Base-by-base conservation (phyloP, 164 flowering plant genomes). In the Umbilicus rupestris region DNA sequence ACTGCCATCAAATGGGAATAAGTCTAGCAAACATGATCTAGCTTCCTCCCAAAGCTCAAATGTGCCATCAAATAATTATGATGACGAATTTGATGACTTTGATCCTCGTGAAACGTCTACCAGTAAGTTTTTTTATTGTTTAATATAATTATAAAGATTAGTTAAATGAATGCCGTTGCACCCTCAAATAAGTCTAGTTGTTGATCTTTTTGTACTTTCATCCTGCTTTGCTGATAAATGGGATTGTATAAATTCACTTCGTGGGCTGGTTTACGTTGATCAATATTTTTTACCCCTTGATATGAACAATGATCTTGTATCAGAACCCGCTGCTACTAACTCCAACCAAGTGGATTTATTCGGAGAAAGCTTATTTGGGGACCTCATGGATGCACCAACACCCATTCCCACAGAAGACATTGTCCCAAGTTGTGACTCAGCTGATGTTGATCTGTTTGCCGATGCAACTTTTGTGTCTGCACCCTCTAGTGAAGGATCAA, bases 401-500 rank as follows among this genome's bases (percentile, higher is more conserved):
- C 28, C 86, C 65, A 77, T 69, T 72, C 73, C 93, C 45, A 30
- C 60, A 55, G 60, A 28, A 28, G 19, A 24, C 3, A 1, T 81
- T 42, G 80, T 74, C 69, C 69, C 63, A 47, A n/a, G 2, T 37
- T 24, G 28, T 68, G 76, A 77, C 50, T 57, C 85, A 30, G 30
- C 84, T 30, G 95, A 88, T 45, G 87, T 81, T 74, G 96, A 95
- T 83, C 81, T 90, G 29, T 95, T 95, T 81, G 96, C 87, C 66
- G 92, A 90, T 85, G 96, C 99, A 63, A 65, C 72, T 78, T 95
- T 95, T 83, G 96, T 92, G 19, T 90, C 98, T 70, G 97, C 97
- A 45, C 46, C 86, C 20, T 72, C 94, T 39, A 66, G 69, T 39
- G 76, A 26, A 28, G 85, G 75, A 70, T 67, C 73, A 62, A 77